A percentile compares a stretch with the other conserved stretches of the same genome.
Conservation (phyloP, 2,329 filamentous ascomycete species). For the Cladophialophora psammophila region DNA sequence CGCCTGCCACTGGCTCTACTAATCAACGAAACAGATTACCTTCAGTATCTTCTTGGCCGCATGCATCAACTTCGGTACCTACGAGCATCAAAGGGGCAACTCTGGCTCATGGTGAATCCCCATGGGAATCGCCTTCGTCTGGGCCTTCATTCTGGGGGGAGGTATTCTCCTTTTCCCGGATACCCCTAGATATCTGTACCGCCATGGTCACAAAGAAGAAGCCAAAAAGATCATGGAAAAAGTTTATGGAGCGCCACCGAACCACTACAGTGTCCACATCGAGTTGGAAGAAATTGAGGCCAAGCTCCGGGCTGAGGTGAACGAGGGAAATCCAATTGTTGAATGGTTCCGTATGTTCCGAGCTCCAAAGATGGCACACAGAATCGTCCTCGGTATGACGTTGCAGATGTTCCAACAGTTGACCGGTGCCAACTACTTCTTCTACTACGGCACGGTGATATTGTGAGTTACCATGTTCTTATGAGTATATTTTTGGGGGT, state of each 20-base stretch:
- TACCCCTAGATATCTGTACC: constrained; percentile 65
- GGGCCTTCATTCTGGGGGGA: constrained; percentile 59
- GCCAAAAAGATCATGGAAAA: constrained; percentile 61
- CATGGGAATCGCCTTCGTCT: constrained; percentile 66
- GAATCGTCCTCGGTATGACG: constrained; percentile 53
- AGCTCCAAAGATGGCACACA: constrained; percentile 57
- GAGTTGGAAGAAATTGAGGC: constrained; percentile 66
- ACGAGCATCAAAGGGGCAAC: constrained; percentile 38
- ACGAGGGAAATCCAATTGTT: constrained; percentile 52
- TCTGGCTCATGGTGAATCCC: constrained; percentile 55
- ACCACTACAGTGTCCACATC: constrained; percentile 62
- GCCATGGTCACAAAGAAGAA: constrained; percentile 60
- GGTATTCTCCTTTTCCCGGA: constrained; percentile 65
- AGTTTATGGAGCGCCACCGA: constrained; percentile 63
- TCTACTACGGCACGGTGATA: constrained; percentile 65
- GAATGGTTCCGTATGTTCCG: constrained; percentile 56
- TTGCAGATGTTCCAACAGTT: constrained; percentile 59
- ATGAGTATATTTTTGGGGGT: too few species aligned
- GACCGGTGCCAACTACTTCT: constrained; percentile 59
- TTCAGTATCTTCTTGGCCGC: constrained; percentile 71
- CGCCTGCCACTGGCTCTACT: not conserved
- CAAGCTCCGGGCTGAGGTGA: constrained; percentile 61
- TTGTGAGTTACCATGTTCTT: constrained; percentile 53
- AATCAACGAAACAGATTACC: constrained; percentile 55
- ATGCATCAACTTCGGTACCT: constrained; percentile 56